phyloP scores from a whole-genome alignment of 805 yeast species.

The Candida pseudoglaebosa region DNA sequence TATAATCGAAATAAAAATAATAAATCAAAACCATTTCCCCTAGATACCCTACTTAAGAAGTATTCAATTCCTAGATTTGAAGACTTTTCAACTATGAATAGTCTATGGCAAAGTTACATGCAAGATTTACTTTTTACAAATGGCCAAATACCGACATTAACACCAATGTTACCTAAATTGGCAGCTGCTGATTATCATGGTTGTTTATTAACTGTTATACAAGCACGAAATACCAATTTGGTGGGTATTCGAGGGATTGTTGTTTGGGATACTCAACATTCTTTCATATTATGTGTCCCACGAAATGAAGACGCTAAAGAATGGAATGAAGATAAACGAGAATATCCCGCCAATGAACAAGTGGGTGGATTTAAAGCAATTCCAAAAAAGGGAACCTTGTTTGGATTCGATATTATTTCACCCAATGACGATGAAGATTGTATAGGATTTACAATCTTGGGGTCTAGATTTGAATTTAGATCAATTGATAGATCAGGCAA shows the following conservation, averaged over 20 bases:
- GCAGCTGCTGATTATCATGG: conserved; percentile 83
- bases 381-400: conserved; percentile 64
- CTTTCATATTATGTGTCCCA: conserved; percentile 59
- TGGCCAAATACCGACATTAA: conserved; percentile 19
- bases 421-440: conserved; percentile 28
- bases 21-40: conserved; percentile 22
- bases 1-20: conserved; percentile 21
- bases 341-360: conserved; percentile 23
- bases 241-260: conserved; percentile 73
- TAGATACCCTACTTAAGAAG: conserved; percentile 19
- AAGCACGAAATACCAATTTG: conserved; percentile 51
- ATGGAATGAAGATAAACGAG: conserved; percentile 28
- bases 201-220: conserved; percentile 54
- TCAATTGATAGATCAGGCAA: conserved; percentile 77
- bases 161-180: conserved; percentile 48
- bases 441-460: conserved; percentile 63
- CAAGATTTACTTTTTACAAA: conserved; percentile 46
- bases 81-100: conserved; percentile 51
- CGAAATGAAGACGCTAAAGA: conserved; percentile 26
- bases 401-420: conserved; percentile 42
- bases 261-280: conserved; percentile 77
- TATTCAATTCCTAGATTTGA: conserved; percentile 40
- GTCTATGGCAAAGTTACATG: conserved; percentile 74
- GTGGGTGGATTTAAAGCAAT: conserved; percentile 66
- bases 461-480: conserved; percentile 73